Evolutionary conservation across 306 rosid species (phyloP).

Genomic region (Morella rubra): DNA sequence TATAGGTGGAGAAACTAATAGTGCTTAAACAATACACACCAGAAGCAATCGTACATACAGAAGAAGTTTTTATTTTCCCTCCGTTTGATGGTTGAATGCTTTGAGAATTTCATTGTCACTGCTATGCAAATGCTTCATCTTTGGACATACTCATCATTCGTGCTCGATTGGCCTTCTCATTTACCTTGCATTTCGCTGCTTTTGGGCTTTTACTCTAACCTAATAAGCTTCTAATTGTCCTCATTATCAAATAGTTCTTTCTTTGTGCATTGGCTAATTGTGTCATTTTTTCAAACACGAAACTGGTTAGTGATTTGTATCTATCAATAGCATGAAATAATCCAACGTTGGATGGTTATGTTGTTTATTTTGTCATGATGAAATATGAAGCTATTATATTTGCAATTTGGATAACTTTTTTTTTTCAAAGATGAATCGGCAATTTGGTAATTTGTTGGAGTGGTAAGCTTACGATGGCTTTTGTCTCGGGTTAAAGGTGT

Average conservation of each 20-base stretch:
- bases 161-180: background rate
- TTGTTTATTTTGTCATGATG: background rate
- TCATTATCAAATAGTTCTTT: background rate
- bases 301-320: background rate
- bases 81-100: background rate
- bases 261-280: background rate
- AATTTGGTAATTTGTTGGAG: background rate
- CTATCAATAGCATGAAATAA: background rate
- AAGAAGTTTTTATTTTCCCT: too few species aligned
- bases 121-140: background rate
- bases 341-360: background rate
- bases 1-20: background rate
- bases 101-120: background rate
- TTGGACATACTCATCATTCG: background rate
- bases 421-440: background rate
- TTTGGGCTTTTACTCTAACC: background rate
- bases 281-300: background rate
- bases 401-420: too few species aligned
- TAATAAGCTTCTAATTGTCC: background rate
- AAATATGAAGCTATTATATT: background rate
- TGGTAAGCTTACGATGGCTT: conserved; percentile 6
- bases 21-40: too few species aligned
- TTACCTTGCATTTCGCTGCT: background rate
- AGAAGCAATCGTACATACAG: too few species aligned
- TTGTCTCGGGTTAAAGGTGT: conserved; percentile 52